Evolutionary conservation across 2,329 filamentous ascomycete species (phyloP).

Genomic region (Gyromitra esculenta): DNA sequence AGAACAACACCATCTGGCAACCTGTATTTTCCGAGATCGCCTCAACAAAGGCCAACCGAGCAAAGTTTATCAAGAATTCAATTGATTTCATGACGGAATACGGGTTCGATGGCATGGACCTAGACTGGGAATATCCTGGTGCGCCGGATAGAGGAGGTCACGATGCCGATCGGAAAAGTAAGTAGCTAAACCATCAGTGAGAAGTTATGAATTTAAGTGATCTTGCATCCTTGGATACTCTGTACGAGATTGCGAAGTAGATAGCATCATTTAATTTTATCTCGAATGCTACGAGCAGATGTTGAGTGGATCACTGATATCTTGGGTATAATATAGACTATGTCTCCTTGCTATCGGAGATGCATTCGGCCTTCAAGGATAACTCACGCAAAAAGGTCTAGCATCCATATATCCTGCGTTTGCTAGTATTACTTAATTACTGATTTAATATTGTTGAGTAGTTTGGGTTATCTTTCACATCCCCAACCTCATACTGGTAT

Average conservation of each 20-base stretch:
- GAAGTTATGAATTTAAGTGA: too few species aligned
- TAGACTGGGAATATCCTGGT: slow-evolving; percentile 3
- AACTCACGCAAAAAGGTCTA: too few species aligned
- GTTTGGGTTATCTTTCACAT: not conserved
- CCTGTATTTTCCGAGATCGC: not conserved
- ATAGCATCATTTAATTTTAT: too few species aligned
- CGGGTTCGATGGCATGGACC: not conserved
- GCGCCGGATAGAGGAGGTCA: not conserved
- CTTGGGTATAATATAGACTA: not conserved
- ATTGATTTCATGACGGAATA: not conserved
- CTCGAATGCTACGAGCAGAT: too few species aligned
- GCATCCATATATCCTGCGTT: too few species aligned
- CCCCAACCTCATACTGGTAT: not conserved
- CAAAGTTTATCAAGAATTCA: not conserved
- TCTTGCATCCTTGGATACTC: too few species aligned
- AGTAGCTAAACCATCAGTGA: not conserved
- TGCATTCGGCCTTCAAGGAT: too few species aligned
- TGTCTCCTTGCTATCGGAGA: not conserved
- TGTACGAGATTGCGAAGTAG: too few species aligned
- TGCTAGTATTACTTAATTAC: too few species aligned
- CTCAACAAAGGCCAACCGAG: not conserved
- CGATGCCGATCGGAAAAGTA: not conserved
- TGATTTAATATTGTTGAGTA: not conserved
- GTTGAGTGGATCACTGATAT: too few species aligned
- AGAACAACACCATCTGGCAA: not conserved